phyloP scores from a whole-genome alignment of 2,329 filamentous ascomycete genomes.

The Ascomycota sp. region DNA sequence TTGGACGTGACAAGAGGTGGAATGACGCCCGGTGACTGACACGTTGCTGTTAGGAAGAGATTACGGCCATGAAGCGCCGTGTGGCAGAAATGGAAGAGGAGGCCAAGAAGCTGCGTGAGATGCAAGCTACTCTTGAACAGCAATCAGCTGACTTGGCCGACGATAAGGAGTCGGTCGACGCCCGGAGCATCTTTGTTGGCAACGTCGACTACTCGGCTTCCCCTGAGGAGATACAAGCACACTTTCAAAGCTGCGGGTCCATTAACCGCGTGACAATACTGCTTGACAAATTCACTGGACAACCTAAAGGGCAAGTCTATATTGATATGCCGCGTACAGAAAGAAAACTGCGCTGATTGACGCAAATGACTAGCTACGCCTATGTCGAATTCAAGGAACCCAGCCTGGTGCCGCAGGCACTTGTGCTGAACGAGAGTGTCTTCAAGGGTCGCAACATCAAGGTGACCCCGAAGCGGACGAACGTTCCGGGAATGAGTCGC shows the following conservation, averaged over 20 bases:
- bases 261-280: slow-evolving; percentile 97
- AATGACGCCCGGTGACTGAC: slow-evolving; percentile 10
- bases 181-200: slow-evolving; percentile 88
- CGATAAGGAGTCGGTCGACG: slow-evolving; percentile 88
- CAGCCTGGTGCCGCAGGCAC: slow-evolving; percentile 71
- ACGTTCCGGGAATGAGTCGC: slow-evolving; percentile 80
- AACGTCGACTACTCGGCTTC: slow-evolving; percentile 96
- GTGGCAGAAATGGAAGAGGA: slow-evolving; percentile 83
- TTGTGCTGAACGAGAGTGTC: slow-evolving; percentile 87
- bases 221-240: slow-evolving; percentile 86
- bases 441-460: slow-evolving; percentile 92
- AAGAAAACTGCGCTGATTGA: too few species aligned
- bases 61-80: slow-evolving; percentile 65
- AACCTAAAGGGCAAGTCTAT: slow-evolving; percentile 70
- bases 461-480: slow-evolving; percentile 85
- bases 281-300: slow-evolving; percentile 91
- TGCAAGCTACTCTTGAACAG: slow-evolving; percentile 70
- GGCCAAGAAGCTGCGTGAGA: slow-evolving; percentile 64
- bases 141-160: slow-evolving; percentile 66
- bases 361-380: slow-evolving; percentile 46
- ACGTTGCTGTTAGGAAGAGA: slow-evolving; percentile 39
- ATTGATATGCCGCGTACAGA: too few species aligned
- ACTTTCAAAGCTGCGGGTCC: slow-evolving; percentile 89
- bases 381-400: slow-evolving; percentile 97
- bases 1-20: slow-evolving; percentile 9